Base-by-base conservation (phyloP, 2,329 filamentous ascomycete species). In the Biscogniauxia mediterranea region DNA sequence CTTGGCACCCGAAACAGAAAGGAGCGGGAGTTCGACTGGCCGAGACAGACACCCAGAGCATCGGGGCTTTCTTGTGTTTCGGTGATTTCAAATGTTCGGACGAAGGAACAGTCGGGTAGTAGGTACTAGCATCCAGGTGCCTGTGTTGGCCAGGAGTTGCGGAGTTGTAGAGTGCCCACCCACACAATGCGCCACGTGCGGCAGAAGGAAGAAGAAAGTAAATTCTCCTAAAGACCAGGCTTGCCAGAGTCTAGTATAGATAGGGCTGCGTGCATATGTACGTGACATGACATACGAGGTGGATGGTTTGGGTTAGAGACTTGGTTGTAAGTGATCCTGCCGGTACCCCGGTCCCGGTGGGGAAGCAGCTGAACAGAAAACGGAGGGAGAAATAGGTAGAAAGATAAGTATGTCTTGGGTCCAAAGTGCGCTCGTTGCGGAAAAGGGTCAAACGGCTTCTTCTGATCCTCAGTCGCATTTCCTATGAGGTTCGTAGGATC, bases 401-500 rank as follows among this genome's bases (percentile, higher is more conserved):
- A 25, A 49, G 19, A 17, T 55, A 52, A n/a, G n/a, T 52, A 32
- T 26, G 13, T 51, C 23, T 56, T 9, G 23, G 15, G 11, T 58
- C 20, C 25, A 38, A 5, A 4, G 52, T 26, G 7, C 23, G 55
- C 49, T 26, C 4, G n/a, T 26, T 17, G 21, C 21, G 52, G 20
- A 28, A 26, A 50, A 54, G 25, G 52, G 52, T 51, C 25, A 26
- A 52, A 60, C 38, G 59, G 55, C 28, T 21, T 52, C 49, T 57
- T 53, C 61, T 61, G 61, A 64, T 46, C 17, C 38, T 46, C 6
- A 46, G 15, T 46, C 1, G 38, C 17, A 15, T 46, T 3, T 46
- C 38, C 38, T 46, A 46, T 46, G 13, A 4, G 3, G 7, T 15
- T 46, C 13, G 38, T 46, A 46, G 38, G 38, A 46, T 15, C 38